Evolutionary conservation across 2,329 filamentous ascomycete species (phyloP).

Genomic region (Septoria linicola): DNA sequence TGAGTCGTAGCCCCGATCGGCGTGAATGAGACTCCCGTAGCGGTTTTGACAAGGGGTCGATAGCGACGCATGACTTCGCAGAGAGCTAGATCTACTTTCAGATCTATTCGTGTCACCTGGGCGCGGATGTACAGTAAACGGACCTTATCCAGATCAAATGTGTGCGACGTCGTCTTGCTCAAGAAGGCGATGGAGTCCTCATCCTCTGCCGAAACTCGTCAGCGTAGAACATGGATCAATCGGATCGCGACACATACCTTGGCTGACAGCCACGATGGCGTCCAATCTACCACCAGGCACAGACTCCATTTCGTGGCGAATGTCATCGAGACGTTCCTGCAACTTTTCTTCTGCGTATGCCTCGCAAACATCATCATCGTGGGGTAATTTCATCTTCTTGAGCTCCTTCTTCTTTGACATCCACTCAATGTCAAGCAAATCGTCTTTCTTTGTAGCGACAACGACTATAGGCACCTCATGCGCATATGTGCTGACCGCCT

Average conservation of each 20-base stretch:
- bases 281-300: conserved; percentile 30
- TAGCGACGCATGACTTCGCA: conserved; percentile 38
- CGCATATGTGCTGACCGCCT: conserved; percentile 35
- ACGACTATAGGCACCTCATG: conserved; percentile 38
- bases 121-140: conserved; percentile 38
- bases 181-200: conserved; percentile 34
- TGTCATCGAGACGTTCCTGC: conserved; percentile 27
- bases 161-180: conserved; percentile 34
- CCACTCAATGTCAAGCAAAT: conserved; percentile 33
- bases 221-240: not conserved
- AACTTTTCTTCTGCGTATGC: conserved; percentile 30
- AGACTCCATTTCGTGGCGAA: conserved; percentile 27
- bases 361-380: conserved; percentile 29
- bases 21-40: conserved; percentile 24
- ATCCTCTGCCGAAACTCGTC: conserved; percentile 31
- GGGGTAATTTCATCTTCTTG: conserved; percentile 21
- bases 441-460: conserved; percentile 39
- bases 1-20: conserved; percentile 25
- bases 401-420: conserved; percentile 22
- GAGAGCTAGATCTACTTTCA: conserved; percentile 39
- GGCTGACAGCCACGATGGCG: conserved; percentile 30
- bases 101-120: conserved; percentile 38
- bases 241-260: conserved; percentile 21
- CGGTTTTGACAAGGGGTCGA: conserved; percentile 32
- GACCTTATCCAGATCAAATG: conserved; percentile 38